These are phyloP conservation scores for Calvatia gigantea DNA, from an alignment of 768 basidiomycete species.

Conservation along the genomic window DNA sequence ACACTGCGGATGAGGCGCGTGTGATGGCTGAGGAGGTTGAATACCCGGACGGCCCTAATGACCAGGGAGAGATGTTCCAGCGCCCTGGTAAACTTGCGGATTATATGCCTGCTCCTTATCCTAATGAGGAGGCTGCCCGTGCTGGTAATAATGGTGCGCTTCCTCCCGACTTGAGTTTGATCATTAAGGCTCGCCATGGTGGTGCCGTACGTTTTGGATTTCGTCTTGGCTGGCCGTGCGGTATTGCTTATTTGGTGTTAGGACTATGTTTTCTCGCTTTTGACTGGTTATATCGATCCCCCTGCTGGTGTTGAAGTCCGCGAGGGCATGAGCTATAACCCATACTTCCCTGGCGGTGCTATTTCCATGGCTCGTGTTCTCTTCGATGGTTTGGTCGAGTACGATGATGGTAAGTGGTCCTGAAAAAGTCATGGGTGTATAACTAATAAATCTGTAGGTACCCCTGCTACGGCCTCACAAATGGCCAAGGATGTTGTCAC, in stretches of 20 bases:
- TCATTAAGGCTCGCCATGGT: conserved; percentile 97
- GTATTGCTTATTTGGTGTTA: conserved; percentile 23
- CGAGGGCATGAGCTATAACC: conserved; percentile 99
- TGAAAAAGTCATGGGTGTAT: not conserved
- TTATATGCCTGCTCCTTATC: conserved; percentile 92
- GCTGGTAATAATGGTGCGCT: conserved; percentile 92
- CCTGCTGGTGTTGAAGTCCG: conserved; percentile 93
- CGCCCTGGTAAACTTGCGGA: conserved; percentile 98
- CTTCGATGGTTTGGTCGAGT: conserved; percentile 96
- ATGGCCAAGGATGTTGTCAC: conserved; percentile 99
- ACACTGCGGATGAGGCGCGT: conserved; percentile 87
- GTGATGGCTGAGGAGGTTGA: conserved; percentile 95
- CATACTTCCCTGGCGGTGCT: conserved; percentile 98
- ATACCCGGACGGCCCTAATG: conserved; percentile 94
- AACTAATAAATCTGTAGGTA: conserved; percentile 46
- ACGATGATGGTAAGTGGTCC: conserved; percentile 69
- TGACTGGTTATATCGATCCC: conserved; percentile 96
- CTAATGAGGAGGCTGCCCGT: conserved; percentile 97
- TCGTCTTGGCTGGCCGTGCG: not conserved
- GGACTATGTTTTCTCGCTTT: conserved; percentile 96
- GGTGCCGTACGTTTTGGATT: conserved; percentile 66
- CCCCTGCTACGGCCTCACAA: conserved; percentile 94
- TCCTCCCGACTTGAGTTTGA: conserved; percentile 95
- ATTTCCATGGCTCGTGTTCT: conserved; percentile 98
- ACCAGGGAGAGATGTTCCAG: conserved; percentile 97